Evolutionary conservation across 768 basidiomycete genomes (phyloP).

Genomic region (Serendipita sp.): DNA sequence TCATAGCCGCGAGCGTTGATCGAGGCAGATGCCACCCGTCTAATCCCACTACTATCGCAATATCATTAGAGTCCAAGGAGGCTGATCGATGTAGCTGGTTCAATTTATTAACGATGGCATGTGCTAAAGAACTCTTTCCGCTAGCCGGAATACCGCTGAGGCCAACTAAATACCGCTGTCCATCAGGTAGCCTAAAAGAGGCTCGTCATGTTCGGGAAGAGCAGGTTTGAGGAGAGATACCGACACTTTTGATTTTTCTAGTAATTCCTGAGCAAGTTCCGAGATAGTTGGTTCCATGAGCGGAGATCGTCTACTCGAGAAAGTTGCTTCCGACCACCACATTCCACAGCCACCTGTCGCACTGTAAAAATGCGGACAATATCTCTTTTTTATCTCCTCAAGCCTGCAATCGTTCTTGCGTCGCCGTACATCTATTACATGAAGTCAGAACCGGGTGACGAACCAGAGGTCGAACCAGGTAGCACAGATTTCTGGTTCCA

Average conservation of each 20-base stretch:
- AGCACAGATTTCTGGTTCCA: conserved; percentile 63
- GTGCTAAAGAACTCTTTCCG: conserved; percentile 68
- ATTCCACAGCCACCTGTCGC: neutral
- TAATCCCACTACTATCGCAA: conserved; percentile 54
- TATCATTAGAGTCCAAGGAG: conserved; percentile 9
- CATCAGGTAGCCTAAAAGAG: neutral
- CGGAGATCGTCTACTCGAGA: neutral
- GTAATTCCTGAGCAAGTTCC: neutral
- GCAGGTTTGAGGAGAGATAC: neutral
- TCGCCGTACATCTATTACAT: neutral
- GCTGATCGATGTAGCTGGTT: conserved; percentile 26
- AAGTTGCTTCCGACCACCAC: conserved; percentile 2
- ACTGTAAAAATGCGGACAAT: neutral
- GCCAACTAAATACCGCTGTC: conserved; percentile 45
- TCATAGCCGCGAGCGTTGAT: conserved; percentile 55
- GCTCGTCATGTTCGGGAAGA: neutral
- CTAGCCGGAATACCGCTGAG: conserved; percentile 70
- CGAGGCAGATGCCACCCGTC: conserved; percentile 90
- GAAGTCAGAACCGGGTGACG: neutral
- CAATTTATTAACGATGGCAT: conserved; percentile 33
- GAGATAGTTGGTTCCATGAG: conserved; percentile 1
- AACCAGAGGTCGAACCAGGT: conserved; percentile 17
- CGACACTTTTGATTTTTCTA: neutral
- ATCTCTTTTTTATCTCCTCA: conserved; percentile 2
- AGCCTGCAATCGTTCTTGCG: neutral